Evolutionary conservation across 192 early-diverging fungal genomes (phyloP), one percentile per base, ranked within the genome.

Genomic region (Backusella macrospora): DNA sequence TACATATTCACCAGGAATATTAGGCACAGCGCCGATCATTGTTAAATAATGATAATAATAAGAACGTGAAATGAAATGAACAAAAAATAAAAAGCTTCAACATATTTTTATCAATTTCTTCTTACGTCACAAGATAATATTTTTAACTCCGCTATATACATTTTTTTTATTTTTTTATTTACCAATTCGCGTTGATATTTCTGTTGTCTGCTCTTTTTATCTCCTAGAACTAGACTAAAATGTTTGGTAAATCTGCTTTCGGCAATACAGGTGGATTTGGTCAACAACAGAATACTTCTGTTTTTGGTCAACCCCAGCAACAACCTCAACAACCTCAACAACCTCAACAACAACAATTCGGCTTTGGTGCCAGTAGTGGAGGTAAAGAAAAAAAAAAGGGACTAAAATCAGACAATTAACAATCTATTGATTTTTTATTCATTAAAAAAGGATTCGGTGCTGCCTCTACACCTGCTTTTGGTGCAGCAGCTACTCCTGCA

Each of bases 1-100:
- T 15, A 75, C 74, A 73, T 46, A 66, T 55, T 62, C 65, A 18
- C 78, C 78, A 68, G 78, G 78, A 63, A 80, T 80, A 68, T 72
- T 55, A 62, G 78, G 78, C 38, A 80, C 78, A 69, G 52, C 39
- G 63, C 64, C 72, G 40, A 44, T 68, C 66, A 67, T 80, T 73
- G 38, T 64, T 26, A 37, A 29, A 68, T 23, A 46, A 44, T 21
- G 23, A 10, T 16, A 37, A 68, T 55, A 55, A 55, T 23, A 23
- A 0, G 21, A 55, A 49, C 18, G 48, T 21, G n/a, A 55, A 55
- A 55, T 2, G 8, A 21, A n/a, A 48, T 48, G 47, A 52, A 21
- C 18, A 52, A 52, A 52, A 52, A 52, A 52, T 21, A 52, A 52
- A 21, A 34, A 34, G 29, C 2, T 34, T 34, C 29, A 34, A 34